Percentiles rank a stretch among this genome's conserved stretches.
phyloP scores from a whole-genome alignment of 2,329 filamentous ascomycete species.

The Samsoniella hepiali region DNA sequence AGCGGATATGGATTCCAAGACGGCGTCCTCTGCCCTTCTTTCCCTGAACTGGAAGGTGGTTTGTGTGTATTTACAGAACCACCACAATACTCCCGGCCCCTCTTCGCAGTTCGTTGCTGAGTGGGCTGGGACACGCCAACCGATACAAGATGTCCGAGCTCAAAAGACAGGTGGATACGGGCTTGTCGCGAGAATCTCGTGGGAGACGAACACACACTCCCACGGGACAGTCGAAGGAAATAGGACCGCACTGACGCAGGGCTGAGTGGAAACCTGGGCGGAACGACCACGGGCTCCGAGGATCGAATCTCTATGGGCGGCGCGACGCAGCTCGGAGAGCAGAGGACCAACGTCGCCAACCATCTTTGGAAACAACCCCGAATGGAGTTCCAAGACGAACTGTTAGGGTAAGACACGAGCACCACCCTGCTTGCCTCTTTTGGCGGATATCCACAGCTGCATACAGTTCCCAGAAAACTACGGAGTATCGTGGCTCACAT shows the following conservation, averaged over 20 bases:
- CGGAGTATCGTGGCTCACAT: background rate
- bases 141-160: constrained; percentile 12
- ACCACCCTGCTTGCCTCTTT: background rate
- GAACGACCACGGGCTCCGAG: background rate
- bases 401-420: background rate
- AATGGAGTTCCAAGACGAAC: background rate
- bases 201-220: background rate
- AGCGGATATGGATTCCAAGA: background rate
- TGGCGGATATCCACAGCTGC: background rate
- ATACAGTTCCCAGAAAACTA: background rate
- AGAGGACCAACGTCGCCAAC: background rate
- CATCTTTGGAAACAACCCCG: background rate
- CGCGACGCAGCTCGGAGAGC: background rate
- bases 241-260: constrained; percentile 12
- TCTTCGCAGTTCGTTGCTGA: background rate
- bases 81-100: background rate
- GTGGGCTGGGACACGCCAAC: background rate
- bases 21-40: background rate
- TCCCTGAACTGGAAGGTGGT: background rate
- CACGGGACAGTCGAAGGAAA: background rate
- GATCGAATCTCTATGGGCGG: background rate
- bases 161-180: constrained; percentile 4
- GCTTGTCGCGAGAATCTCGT: background rate
- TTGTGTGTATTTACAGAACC: constrained; percentile 1
- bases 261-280: constrained; percentile 1